Evolutionary conservation across 208 protist species (phyloP).

Genomic region (Leishmania martiniquensis): DNA sequence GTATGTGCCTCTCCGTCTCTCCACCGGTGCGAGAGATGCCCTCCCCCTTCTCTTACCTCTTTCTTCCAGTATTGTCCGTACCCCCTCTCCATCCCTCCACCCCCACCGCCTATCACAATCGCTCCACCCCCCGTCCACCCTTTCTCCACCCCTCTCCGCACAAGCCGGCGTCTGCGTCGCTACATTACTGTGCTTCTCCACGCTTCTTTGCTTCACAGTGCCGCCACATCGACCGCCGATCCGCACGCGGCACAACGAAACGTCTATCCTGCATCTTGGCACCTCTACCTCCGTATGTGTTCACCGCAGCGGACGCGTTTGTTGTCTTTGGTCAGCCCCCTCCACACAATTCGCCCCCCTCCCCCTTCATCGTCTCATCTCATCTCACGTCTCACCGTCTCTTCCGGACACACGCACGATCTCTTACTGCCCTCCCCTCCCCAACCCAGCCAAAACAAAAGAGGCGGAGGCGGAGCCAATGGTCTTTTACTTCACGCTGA

Average conservation of each 20-base stretch:
- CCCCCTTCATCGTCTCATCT: too few relatives aligned
- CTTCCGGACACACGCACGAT: not conserved
- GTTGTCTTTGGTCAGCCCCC: too few relatives aligned
- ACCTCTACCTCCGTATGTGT: not conserved
- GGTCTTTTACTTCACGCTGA: conserved; percentile 94
- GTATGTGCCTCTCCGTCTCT: conserved; percentile 6
- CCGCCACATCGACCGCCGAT: not conserved
- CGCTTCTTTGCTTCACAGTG: not conserved
- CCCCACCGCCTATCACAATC: not conserved
- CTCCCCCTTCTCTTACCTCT: not conserved
- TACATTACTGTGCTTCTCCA: not conserved
- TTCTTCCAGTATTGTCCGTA: not conserved
- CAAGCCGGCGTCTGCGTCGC: too few relatives aligned
- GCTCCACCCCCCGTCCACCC: not conserved
- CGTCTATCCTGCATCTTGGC: not conserved
- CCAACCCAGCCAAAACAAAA: not conserved
- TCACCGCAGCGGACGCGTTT: not conserved
- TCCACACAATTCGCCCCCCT: too few relatives aligned
- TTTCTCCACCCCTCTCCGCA: not conserved
- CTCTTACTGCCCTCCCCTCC: not conserved
- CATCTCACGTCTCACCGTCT: not conserved
- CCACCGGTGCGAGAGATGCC: not conserved
- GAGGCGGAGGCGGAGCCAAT: conserved; percentile 50
- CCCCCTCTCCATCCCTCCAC: too few relatives aligned
- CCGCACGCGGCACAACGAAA: not conserved